Conservation (phyloP, 805 yeast genomes). For the Yamadazyma philogaea region DNA sequence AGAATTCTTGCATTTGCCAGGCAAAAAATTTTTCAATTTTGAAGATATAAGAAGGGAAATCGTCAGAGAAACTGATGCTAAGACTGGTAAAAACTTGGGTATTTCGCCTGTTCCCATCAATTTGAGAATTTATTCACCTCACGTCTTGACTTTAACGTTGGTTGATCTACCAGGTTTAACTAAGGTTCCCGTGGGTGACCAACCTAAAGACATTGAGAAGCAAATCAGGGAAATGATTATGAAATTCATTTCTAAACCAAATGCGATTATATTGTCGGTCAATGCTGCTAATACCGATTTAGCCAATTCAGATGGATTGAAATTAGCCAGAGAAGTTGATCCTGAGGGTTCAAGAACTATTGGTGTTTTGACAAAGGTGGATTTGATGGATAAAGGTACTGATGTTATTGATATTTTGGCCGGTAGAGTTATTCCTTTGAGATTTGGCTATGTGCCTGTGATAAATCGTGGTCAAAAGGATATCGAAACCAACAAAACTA, state of each 20-base stretch:
- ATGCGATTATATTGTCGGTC: slow-evolving; percentile 90
- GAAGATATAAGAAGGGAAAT: slow-evolving; percentile 88
- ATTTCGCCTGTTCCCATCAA: slow-evolving; percentile 92
- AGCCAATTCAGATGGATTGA: slow-evolving; percentile 95
- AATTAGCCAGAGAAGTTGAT: slow-evolving; percentile 95
- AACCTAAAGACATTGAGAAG: slow-evolving; percentile 93
- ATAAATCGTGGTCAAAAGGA: slow-evolving; percentile 97
- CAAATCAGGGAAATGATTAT: slow-evolving; percentile 91
- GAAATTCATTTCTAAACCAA: slow-evolving; percentile 92
- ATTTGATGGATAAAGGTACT: slow-evolving; percentile 97
- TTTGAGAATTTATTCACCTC: slow-evolving; percentile 88
- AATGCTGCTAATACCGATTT: slow-evolving; percentile 96
- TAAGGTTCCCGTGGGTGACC: slow-evolving; percentile 98
- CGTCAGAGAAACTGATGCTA: slow-evolving; percentile 84
- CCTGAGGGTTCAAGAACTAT: slow-evolving; percentile 95
- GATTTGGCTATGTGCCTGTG: slow-evolving; percentile 96
- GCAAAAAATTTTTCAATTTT: slow-evolving; percentile 81
- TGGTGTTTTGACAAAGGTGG: slow-evolving; percentile 95
- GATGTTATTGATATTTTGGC: slow-evolving; percentile 94
- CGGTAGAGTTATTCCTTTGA: slow-evolving; percentile 90
- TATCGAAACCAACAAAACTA: slow-evolving; percentile 83
- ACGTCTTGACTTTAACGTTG: slow-evolving; percentile 86
- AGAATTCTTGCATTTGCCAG: slow-evolving; percentile 90
- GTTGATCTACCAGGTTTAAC: slow-evolving; percentile 98
- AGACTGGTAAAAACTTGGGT: slow-evolving; percentile 79